Evolutionary conservation across 495 filamentous ascomycete genomes (phyloP), one percentile per base, ranked within the genome.

Genomic region (Poronia punctata): DNA sequence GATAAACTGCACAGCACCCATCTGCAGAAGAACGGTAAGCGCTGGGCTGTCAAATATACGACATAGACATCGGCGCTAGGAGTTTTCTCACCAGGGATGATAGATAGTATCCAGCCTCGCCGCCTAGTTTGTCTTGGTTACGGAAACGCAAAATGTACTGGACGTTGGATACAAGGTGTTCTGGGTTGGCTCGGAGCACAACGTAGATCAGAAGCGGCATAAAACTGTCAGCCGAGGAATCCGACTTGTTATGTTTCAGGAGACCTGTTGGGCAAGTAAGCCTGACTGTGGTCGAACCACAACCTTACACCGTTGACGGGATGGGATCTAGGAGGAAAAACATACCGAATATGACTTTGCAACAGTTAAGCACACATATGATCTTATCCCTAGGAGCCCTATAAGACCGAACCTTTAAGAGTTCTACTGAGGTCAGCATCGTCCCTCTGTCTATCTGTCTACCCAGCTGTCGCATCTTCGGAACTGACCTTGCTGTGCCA

Each of bases 281-380:
- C 28, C 7, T 31, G 20, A 22, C n/a, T 25, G 20, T 19, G 9
- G n/a, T 14, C 15, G 19, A 30, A 19, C n/a, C n/a, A n/a, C n/a
- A n/a, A n/a, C n/a, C n/a, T n/a, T n/a, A n/a, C n/a, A n/a, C n/a
- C n/a, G n/a, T n/a, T n/a, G n/a, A n/a, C n/a, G n/a, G n/a, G n/a
- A n/a, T n/a, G n/a, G n/a, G n/a, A n/a, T n/a, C n/a, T n/a, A n/a
- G n/a, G n/a, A n/a, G n/a, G n/a, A 15, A 10, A 7, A 27, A 53
- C 75, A 52, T 60, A 86, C 89, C 92, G 68, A 99, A 97, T 38
- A 99, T 96, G 39, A 99, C 92, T 61, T 99, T 99, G 74, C 92
- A 99, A 65, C 88, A 95, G 64, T 99, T 99, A 31, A 99, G 64
- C 36, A 97, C 86, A 61, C 92, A 97, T 31, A 99, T 97, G 14